phyloP scores from a whole-genome alignment of 1,284 basidiomycete genomes.

The Pascua guehoae region DNA sequence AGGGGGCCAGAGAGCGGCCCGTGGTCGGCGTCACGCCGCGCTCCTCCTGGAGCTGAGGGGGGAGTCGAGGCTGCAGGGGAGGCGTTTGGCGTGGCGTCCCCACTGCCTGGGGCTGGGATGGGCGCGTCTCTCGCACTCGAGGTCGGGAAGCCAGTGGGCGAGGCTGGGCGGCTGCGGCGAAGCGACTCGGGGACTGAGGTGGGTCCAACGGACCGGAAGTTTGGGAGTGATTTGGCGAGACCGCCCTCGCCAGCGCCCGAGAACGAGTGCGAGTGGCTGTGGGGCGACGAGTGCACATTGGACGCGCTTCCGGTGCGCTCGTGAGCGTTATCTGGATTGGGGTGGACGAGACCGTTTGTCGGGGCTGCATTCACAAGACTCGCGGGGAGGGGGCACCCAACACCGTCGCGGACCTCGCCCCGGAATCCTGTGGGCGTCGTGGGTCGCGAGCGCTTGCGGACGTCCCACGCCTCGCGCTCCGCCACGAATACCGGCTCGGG shows the following conservation, averaged over 20 bases:
- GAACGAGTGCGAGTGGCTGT: neutral
- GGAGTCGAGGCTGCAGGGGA: neutral
- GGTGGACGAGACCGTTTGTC: neutral
- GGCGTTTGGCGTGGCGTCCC: constrained; percentile 3
- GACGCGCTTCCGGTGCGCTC: neutral
- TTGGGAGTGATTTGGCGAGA: no score
- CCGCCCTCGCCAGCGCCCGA: no score
- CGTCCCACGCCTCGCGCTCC: constrained; percentile 17
- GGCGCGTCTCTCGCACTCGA: constrained; percentile 13
- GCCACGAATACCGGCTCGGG: constrained; percentile 36
- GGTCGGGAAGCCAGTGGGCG: constrained; percentile 9
- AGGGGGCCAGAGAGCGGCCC: constrained; percentile 2
- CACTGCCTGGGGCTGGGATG: neutral
- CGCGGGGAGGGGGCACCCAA: constrained; percentile 4
- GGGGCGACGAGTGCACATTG: neutral
- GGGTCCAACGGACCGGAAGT: no score
- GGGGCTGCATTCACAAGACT: neutral
- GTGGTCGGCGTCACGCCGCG: neutral
- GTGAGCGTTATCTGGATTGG: neutral
- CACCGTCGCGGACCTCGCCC: constrained; percentile 17
- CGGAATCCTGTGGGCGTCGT: constrained; percentile 14
- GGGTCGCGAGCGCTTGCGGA: constrained; percentile 16
- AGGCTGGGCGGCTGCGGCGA: no score
- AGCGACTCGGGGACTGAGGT: no score
- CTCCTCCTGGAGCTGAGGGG: neutral